Percentiles rank a stretch among this genome's conserved stretches.
These are phyloP conservation scores for Arachis monticola DNA, from an alignment of 331 rosid genomes.

Conservation along the genomic window DNA sequence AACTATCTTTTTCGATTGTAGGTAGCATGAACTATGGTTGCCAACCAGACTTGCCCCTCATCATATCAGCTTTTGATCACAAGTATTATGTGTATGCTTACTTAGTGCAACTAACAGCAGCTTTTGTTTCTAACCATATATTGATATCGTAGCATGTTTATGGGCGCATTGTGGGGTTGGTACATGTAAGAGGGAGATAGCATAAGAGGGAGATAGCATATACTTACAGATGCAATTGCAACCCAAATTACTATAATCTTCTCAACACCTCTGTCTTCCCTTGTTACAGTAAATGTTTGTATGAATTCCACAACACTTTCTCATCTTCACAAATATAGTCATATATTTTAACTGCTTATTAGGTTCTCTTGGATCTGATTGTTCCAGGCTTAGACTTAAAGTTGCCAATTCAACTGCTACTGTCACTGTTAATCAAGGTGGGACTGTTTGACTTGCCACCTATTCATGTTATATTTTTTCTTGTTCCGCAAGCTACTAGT, in stretches of 20 bases:
- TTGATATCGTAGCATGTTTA: background rate
- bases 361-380: constrained; percentile 56
- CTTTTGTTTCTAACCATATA: background rate
- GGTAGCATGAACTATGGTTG: constrained; percentile 72
- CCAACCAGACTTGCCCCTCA: constrained; percentile 62
- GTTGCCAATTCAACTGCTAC: background rate
- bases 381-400: constrained; percentile 50
- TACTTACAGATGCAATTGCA: constrained; percentile 58
- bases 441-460: constrained; percentile 2
- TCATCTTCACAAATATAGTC: background rate
- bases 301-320: background rate
- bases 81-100: constrained; percentile 22
- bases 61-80: constrained; percentile 68
- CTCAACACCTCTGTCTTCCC: constrained; percentile 3
- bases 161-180: background rate
- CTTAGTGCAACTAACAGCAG: background rate
- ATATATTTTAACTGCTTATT: constrained; percentile 3
- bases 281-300: background rate
- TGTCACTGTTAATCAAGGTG: background rate
- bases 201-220: too few relatives aligned
- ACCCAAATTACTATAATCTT: background rate
- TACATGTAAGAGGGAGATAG: constrained; percentile 48
- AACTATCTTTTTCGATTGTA: constrained; percentile 28
- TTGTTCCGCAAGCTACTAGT: background rate
- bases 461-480: background rate